These are phyloP conservation scores for Clonostachys solani DNA, from an alignment of 2,329 filamentous ascomycete species.

Conservation along the genomic window DNA sequence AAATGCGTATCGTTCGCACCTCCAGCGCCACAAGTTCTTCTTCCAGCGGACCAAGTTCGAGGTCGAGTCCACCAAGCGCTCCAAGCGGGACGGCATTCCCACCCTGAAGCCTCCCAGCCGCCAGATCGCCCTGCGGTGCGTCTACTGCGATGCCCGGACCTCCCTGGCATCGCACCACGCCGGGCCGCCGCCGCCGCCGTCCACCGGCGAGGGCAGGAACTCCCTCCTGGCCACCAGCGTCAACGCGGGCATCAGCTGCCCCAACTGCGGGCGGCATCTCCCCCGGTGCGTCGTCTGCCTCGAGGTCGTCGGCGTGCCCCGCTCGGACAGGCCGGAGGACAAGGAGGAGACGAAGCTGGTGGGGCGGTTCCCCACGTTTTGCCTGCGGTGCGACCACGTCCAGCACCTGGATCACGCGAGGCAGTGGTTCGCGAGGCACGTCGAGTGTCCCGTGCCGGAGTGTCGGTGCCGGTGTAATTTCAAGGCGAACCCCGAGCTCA, in stretches of 20 bases:
- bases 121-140: slow-evolving; percentile 71
- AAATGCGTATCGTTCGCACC: slow-evolving; percentile 64
- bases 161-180: slow-evolving; percentile 36
- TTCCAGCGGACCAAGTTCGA: slow-evolving; percentile 74
- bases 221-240: slow-evolving; percentile 54
- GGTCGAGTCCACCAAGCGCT: slow-evolving; percentile 68
- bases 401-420: slow-evolving; percentile 63
- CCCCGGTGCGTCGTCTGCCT: slow-evolving; percentile 66
- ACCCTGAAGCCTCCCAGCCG: slow-evolving; percentile 60
- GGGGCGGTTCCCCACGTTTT: slow-evolving; percentile 64
- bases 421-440: slow-evolving; percentile 62
- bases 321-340: slow-evolving; percentile 53
- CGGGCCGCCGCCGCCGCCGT: slow-evolving; percentile 4
- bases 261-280: slow-evolving; percentile 62
- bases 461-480: slow-evolving; percentile 64
- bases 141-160: slow-evolving; percentile 66
- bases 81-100: slow-evolving; percentile 58
- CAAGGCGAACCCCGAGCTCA: slow-evolving; percentile 54
- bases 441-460: slow-evolving; percentile 65
- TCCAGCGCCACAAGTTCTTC: slow-evolving; percentile 70
- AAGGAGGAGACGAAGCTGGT: slow-evolving; percentile 43
- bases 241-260: slow-evolving; percentile 59
- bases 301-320: slow-evolving; percentile 60
- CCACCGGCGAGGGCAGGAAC: slow-evolving; percentile 34
- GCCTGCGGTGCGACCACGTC: slow-evolving; percentile 64